A percentile compares a stretch with the other conserved stretches of the same genome.
These are phyloP conservation scores for Vitis rotundifolia DNA, from an alignment of 164 flowering plant species.

Conservation along the genomic window DNA sequence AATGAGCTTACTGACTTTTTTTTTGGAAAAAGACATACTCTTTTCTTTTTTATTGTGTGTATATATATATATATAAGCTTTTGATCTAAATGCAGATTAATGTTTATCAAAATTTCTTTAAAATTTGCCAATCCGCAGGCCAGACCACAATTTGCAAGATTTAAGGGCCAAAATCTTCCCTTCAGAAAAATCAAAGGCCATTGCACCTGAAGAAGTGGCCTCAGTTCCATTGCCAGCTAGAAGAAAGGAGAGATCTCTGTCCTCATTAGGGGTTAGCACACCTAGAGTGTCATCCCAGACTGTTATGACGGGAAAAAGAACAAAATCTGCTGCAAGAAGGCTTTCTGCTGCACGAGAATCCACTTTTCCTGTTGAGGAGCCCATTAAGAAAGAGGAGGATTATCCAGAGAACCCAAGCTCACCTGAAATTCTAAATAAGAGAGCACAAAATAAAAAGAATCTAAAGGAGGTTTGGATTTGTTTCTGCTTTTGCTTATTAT, in stretches of 20 bases:
- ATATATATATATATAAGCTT: background rate
- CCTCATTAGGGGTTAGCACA: constrained; percentile 47
- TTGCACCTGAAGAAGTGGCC: constrained; percentile 4
- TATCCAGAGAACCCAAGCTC: constrained; percentile 46
- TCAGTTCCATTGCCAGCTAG: constrained; percentile 16
- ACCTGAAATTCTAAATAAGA: constrained; percentile 40
- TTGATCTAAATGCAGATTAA: background rate
- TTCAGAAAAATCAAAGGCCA: constrained; percentile 15
- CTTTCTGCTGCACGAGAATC: constrained; percentile 12
- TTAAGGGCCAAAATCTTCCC: constrained; percentile 66
- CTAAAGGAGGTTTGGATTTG: constrained; percentile 26
- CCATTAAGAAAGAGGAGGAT: constrained; percentile 27
- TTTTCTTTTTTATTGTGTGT: no score
- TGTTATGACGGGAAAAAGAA: constrained; percentile 7
- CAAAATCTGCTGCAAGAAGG: constrained; percentile 12
- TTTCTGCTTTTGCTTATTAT: background rate
- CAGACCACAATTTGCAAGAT: constrained; percentile 45
- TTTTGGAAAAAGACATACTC: no score
- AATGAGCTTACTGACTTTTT: no score
- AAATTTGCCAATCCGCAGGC: constrained; percentile 18
- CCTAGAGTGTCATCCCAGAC: constrained; percentile 23
- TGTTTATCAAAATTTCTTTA: background rate
- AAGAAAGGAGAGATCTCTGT: constrained; percentile 49
- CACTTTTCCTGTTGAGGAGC: background rate
- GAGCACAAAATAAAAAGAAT: constrained; percentile 45